Conservation (phyloP, 2,329 filamentous ascomycete species). For the Dothiorella sarmentorum region DNA sequence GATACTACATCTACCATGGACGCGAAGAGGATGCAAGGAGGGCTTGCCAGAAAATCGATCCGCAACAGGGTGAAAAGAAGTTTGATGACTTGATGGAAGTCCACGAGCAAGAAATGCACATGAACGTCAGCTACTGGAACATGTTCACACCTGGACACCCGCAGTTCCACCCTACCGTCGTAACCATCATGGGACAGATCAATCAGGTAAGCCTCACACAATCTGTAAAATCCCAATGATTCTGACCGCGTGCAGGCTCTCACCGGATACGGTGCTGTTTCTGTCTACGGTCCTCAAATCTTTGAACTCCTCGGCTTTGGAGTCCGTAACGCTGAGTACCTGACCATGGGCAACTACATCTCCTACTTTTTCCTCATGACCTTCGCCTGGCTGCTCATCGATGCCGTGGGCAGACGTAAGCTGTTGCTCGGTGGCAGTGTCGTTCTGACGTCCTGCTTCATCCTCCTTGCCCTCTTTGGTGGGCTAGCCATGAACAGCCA, state of each 20-base stretch:
- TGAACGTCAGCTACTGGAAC: conserved; percentile 51
- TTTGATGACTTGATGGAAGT: conserved; percentile 51
- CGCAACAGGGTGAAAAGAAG: conserved; percentile 48
- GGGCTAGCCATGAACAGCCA: conserved; percentile 44
- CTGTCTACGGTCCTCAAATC: conserved; percentile 62
- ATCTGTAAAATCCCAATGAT: no score
- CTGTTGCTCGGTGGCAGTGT: conserved; percentile 53
- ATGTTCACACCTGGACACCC: conserved; percentile 55
- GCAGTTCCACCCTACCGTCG: conserved; percentile 59
- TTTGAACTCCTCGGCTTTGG: conserved; percentile 59
- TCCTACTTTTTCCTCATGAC: conserved; percentile 62
- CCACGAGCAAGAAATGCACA: conserved; percentile 49
- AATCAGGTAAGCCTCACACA: conserved; percentile 45
- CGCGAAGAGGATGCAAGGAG: conserved; percentile 49
- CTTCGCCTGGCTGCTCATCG: conserved; percentile 58
- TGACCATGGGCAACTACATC: conserved; percentile 59
- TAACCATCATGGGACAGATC: conserved; percentile 61
- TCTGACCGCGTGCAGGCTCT: conserved; percentile 40
- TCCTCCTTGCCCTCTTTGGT: conserved; percentile 52
- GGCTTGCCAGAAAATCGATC: conserved; percentile 49
- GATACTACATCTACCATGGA: conserved; percentile 56
- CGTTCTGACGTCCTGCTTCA: conserved; percentile 48
- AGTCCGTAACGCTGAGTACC: conserved; percentile 50
- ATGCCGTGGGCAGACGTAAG: conserved; percentile 52
- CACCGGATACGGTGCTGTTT: conserved; percentile 58